These are phyloP conservation scores for Neckera pumila DNA, from an alignment of 225 moss, liverwort and hornwort genomes.

Conservation along the genomic window DNA sequence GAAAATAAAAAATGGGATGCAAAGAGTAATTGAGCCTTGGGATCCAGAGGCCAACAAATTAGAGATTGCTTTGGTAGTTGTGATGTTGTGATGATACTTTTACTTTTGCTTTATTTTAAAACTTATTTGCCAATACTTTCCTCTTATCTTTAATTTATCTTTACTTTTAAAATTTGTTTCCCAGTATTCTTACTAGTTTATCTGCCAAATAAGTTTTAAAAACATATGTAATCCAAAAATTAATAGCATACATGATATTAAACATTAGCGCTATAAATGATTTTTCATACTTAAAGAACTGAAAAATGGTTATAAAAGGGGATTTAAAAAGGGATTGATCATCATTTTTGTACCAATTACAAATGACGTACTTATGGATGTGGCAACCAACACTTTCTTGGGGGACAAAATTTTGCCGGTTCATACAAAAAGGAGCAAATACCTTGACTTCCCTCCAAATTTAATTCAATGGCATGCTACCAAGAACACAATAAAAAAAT, in stretches of 20 bases:
- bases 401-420: no score
- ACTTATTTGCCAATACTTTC: no score
- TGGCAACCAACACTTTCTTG: no score
- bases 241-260: background rate
- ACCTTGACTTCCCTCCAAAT: no score
- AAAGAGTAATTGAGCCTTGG: fast-evolving
- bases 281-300: background rate
- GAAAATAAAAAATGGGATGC: fast-evolving
- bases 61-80: background rate
- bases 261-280: fast-evolving
- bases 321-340: background rate
- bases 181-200: background rate
- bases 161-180: background rate
- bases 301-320: background rate
- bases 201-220: background rate
- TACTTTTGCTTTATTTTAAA: background rate
- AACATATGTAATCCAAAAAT: background rate
- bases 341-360: background rate
- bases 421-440: no score
- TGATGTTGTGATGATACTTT: fast-evolving
- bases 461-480: no score
- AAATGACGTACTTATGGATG: background rate
- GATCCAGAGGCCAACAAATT: fast-evolving
- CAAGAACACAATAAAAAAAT: no score
- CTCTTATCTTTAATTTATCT: background rate